A percentile compares a stretch with the other conserved stretches of the same genome.
These are phyloP conservation scores for Monilinia vaccinii-corymbosi DNA, from an alignment of 2,329 filamentous ascomycete genomes.

Conservation along the genomic window DNA sequence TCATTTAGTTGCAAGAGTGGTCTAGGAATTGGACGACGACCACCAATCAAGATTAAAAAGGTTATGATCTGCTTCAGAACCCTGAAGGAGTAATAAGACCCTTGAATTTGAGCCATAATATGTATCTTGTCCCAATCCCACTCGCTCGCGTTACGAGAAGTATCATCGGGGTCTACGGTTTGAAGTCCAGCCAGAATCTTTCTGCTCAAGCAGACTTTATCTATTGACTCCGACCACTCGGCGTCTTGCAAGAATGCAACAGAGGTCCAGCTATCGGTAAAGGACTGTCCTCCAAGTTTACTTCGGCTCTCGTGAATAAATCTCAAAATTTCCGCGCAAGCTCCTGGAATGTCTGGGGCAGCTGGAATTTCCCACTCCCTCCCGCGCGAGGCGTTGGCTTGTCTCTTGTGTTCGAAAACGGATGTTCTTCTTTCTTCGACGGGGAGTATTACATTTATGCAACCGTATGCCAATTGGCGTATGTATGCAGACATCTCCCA, in stretches of 20 bases:
- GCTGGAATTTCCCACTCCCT: slow-evolving; percentile 23
- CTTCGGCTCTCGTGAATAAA: slow-evolving; percentile 13
- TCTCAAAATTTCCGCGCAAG: slow-evolving; percentile 17
- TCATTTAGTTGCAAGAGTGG: slow-evolving; percentile 11
- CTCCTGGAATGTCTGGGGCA: slow-evolving; percentile 18
- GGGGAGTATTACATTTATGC: slow-evolving; percentile 35
- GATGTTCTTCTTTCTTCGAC: slow-evolving; percentile 14
- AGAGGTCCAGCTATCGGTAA: slow-evolving; percentile 21
- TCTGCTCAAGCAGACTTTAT: slow-evolving; percentile 17
- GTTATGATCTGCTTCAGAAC: slow-evolving; percentile 27
- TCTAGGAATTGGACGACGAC: slow-evolving; percentile 6
- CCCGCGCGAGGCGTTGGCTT: slow-evolving; percentile 21
- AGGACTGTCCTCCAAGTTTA: slow-evolving; percentile 13
- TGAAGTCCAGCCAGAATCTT: background rate
- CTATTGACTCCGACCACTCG: slow-evolving; percentile 21
- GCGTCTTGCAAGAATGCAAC: slow-evolving; percentile 26
- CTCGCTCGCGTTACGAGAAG: background rate
- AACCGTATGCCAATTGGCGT: slow-evolving; percentile 46
- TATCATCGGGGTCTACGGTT: background rate
- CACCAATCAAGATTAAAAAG: slow-evolving; percentile 13
- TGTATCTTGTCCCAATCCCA: slow-evolving; percentile 29
- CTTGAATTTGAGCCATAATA: slow-evolving; percentile 27
- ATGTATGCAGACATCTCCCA: slow-evolving; percentile 45
- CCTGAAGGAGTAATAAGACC: slow-evolving; percentile 28
- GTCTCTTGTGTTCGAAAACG: slow-evolving; percentile 27